Evolutionary conservation across 1,284 basidiomycete species (phyloP), one percentile per base, ranked within the genome.

Genomic region (Irpex sp.): DNA sequence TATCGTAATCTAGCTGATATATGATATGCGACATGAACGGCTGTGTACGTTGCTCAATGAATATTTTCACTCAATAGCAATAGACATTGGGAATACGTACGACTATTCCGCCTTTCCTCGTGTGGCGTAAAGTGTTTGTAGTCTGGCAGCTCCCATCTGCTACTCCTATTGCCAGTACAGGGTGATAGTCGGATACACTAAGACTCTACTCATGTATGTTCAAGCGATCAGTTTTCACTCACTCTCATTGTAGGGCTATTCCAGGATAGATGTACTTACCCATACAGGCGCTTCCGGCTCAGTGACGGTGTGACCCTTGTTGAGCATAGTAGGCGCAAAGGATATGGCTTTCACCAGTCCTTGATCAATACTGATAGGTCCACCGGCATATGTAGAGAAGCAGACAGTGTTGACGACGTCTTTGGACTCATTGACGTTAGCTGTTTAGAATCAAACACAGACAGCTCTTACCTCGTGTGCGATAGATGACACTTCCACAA

Each of bases 1-100:
- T 84, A 69, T 86, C 93, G 70, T 92, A 94, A 76, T 97, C 95
- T 59, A 98, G 80, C 69, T 93, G 92, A 70, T 87, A 97, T 11
- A 96, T 81, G 67, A 88, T 90, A 70, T 94, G 88, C 13, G 84
- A 79, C 59, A 93, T 85, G 69, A 92, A 86, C 0, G 90, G 89
- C 92, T 94, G 35, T 53, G 5, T 15, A 26, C 26, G 15, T 35
- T 0, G 46, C 13, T 15, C 60, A 57, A 21, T 57, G 54, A 36
- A 33, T 19, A 4, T 39, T 33, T 49, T 33, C 31, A 1, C 1
- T 33, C 31, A 1, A 33, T 33, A 33, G 50, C 19, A 15, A 5
- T 11, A 17, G 36, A 59, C 7, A 35, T 17, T 51, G 35, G 13
- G 13, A 78, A 6, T 6, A 6, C 87, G 60, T 70, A 93, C 90